Conservation (phyloP, 169 alveolate species). For the Plasmodium coatneyi region DNA sequence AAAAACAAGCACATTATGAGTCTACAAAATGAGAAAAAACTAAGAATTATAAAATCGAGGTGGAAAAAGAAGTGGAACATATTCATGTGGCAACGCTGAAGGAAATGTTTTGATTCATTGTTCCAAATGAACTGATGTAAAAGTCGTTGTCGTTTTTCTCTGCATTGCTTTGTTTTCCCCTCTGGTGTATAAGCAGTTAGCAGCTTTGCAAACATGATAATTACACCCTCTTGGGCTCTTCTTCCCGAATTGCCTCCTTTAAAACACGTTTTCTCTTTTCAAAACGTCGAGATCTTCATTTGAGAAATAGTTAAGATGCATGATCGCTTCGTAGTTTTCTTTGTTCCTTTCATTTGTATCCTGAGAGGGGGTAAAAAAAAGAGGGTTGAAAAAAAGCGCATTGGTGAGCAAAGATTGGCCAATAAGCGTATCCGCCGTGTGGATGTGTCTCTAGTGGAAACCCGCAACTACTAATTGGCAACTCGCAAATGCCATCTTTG, state of each 20-base stretch:
- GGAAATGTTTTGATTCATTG: neutral
- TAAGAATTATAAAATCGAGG: neutral
- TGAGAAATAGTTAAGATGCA: slow-evolving; percentile 63
- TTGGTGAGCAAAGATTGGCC: neutral
- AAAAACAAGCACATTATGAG: neutral
- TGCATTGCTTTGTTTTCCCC: neutral
- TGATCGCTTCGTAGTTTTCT: slow-evolving; percentile 49
- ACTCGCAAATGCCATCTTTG: neutral
- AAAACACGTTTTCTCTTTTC: slow-evolving; percentile 44
- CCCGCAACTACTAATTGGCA: neutral
- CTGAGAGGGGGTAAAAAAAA: neutral
- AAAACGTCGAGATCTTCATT: slow-evolving; percentile 58
- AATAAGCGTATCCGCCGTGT: neutral
- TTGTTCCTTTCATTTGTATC: slow-evolving; percentile 34
- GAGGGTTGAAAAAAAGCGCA: neutral
- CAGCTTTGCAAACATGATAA: neutral
- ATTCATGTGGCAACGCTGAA: neutral
- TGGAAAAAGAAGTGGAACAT: neutral
- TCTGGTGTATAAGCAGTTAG: neutral
- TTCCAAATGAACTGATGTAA: neutral
- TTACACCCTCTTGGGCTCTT: neutral
- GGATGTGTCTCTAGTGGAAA: neutral
- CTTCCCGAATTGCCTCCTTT: neutral
- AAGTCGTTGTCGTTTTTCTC: neutral
- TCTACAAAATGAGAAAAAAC: slow-evolving; percentile 1